Evolutionary conservation across 768 basidiomycete species (phyloP).

Genomic region (Psilocybe tampanensis): DNA sequence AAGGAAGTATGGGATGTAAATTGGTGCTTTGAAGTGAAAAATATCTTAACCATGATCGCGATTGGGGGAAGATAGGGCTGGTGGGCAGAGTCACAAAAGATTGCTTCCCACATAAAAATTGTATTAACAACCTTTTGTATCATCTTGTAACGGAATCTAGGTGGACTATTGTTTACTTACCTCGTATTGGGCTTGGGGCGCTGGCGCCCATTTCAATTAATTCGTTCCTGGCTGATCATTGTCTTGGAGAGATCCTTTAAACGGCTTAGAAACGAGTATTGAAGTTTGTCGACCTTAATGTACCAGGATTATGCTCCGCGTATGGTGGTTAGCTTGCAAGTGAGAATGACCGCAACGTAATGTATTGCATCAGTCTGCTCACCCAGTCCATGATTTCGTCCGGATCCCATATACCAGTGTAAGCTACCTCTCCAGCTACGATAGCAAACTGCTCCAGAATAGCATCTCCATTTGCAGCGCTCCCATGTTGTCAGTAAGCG

Average conservation of each 20-base stretch:
- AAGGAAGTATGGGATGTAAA: slow-evolving; percentile 71
- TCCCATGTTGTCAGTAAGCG: slow-evolving; percentile 11
- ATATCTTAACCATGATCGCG: slow-evolving; percentile 3
- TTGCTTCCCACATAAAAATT: slow-evolving; percentile 14
- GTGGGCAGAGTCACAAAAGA: slow-evolving; percentile 18
- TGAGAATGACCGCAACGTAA: not conserved
- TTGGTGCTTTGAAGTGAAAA: too few relatives aligned
- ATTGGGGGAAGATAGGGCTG: not conserved
- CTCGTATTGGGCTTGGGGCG: slow-evolving; percentile 1
- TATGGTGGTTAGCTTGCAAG: not conserved
- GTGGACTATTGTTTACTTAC: not conserved
- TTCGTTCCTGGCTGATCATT: too few relatives aligned
- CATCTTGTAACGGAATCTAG: slow-evolving; percentile 3
- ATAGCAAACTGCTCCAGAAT: not conserved
- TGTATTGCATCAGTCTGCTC: not conserved
- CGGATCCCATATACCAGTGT: not conserved
- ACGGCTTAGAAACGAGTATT: too few relatives aligned
- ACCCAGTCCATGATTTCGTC: not conserved
- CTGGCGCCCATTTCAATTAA: too few relatives aligned
- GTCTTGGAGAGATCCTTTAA: too few relatives aligned
- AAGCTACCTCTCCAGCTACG: not conserved
- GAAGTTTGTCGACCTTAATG: too few relatives aligned
- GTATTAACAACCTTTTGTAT: slow-evolving; percentile 17
- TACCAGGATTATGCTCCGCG: too few relatives aligned
- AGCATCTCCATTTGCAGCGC: not conserved